Conservation (phyloP, 805 yeast species). For the Candida chilensis region DNA sequence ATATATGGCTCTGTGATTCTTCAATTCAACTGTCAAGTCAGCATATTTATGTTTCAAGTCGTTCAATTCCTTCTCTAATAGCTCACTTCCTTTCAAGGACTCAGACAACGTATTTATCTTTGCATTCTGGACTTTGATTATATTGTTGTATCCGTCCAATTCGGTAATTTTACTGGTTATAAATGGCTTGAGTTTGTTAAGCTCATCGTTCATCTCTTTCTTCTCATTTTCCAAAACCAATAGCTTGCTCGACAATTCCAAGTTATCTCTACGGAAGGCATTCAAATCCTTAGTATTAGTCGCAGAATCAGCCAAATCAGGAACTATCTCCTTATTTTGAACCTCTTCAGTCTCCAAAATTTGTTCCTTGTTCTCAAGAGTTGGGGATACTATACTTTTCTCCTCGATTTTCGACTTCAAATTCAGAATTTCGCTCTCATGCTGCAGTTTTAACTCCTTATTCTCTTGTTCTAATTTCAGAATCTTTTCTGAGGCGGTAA, state of each 20-base stretch:
- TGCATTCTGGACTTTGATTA: slow-evolving; percentile 44
- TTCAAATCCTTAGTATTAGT: slow-evolving; percentile 19
- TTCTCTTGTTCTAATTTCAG: slow-evolving; percentile 15
- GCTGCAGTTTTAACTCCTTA: background rate
- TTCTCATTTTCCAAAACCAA: slow-evolving; percentile 39
- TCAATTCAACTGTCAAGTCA: slow-evolving; percentile 32
- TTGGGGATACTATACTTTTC: too few relatives aligned
- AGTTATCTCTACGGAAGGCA: slow-evolving; percentile 29
- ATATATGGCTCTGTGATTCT: slow-evolving; percentile 21
- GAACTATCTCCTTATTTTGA: too few relatives aligned
- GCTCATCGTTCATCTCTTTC: slow-evolving; percentile 23
- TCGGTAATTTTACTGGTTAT: slow-evolving; percentile 45
- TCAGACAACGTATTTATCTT: slow-evolving; percentile 28
- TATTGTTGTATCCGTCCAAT: slow-evolving; percentile 39
- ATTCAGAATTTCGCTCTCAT: background rate
- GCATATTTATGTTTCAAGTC: slow-evolving; percentile 40
- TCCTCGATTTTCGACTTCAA: background rate
- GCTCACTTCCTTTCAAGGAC: slow-evolving; percentile 33
- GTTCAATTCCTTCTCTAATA: slow-evolving; percentile 32
- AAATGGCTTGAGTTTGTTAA: slow-evolving; percentile 39
- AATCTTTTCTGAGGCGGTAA: slow-evolving; percentile 24
- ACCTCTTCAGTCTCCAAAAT: too few relatives aligned
- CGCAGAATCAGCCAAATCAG: too few relatives aligned
- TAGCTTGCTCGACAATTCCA: slow-evolving; percentile 33
- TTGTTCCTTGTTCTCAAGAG: too few relatives aligned